Base-by-base conservation (phyloP, 345 rosid genomes). In the Cardiospermum halicacabum region DNA sequence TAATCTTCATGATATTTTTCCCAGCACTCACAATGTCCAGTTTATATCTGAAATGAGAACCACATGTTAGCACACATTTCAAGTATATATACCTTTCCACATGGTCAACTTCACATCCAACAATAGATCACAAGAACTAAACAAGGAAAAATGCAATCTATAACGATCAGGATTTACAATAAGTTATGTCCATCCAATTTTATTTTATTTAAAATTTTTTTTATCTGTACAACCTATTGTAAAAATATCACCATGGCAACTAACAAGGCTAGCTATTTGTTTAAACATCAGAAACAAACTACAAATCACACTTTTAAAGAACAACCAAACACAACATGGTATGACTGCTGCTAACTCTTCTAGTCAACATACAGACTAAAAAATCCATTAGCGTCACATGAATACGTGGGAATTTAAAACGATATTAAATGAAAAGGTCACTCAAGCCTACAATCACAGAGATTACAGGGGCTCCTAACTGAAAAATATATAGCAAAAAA, bases 21-120 rank as follows among this genome's bases (percentile, higher is more conserved):
- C 97, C 98, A 2, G 88, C 91, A 27, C 92, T 80, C 28, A 86
- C 84, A 15, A 93, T 88, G 25, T 88, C 97, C 72, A 90, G 62
- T 72, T 88, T 92, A 69, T 88, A 90, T 68, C 97, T 90, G 84
- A 36, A 76, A 69, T 16, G 22, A n/a, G 30, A 63, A 5, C 36
- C 47, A 27, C 36, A 3, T 1, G 15, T 62, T 45, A 62, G 60
- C 10, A 26, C 40, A 19, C 22, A 24, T n/a, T n/a, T n/a, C 39
- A 12, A 50, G 25, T 5, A 25, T 50, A 6, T n/a, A 21, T 50
- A n/a, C n/a, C 47, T 1, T 40, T 39, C 26, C 15, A 42, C 25
- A 37, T 10, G 37, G 64, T 42, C 7, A 53, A 53, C 8, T 25
- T 21, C 26, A 43, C 8, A 28, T 34, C 43, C n/a, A n/a, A 8